These are phyloP conservation scores for Pythium brassicae DNA, from an alignment of 352 stramenopile genomes.

Conservation along the genomic window DNA sequence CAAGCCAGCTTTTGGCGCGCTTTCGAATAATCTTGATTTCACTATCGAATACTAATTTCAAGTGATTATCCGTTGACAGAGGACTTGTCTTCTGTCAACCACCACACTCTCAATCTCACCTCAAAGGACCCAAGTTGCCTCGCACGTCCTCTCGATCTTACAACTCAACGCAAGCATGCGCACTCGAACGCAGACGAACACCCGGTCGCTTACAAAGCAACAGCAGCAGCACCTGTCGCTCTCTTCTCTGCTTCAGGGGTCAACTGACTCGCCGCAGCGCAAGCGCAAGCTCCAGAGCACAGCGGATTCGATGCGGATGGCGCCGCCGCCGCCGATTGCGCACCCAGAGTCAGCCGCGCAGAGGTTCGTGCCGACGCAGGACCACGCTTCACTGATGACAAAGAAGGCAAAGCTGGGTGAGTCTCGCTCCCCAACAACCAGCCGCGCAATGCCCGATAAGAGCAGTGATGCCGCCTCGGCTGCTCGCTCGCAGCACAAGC, in stretches of 20 bases:
- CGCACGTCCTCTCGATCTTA: neutral
- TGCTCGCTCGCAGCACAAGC: too few relatives aligned
- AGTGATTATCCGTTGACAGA: neutral
- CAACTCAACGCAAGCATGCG: conserved; percentile 5
- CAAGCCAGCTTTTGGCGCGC: neutral
- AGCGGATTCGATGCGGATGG: neutral
- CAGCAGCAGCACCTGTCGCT: conserved; percentile 1
- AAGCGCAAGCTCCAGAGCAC: conserved; percentile 1
- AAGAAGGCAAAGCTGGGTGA: conserved; percentile 8
- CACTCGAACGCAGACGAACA: conserved; percentile 10
- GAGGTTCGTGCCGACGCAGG: neutral
- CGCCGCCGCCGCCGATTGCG: neutral
- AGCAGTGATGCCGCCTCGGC: neutral
- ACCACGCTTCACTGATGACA: neutral
- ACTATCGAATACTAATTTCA: neutral
- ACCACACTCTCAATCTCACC: neutral
- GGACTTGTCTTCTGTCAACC: neutral
- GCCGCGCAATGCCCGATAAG: neutral
- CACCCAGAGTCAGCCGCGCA: neutral
- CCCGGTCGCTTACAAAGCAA: conserved; percentile 1
- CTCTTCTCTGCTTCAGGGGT: neutral
- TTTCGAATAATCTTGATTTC: neutral
- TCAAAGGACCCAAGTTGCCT: neutral
- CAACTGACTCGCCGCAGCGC: conserved; percentile 2
- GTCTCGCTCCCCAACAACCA: neutral